phyloP scores from a whole-genome alignment of 805 yeast genomes.

The Candida incommunis region DNA sequence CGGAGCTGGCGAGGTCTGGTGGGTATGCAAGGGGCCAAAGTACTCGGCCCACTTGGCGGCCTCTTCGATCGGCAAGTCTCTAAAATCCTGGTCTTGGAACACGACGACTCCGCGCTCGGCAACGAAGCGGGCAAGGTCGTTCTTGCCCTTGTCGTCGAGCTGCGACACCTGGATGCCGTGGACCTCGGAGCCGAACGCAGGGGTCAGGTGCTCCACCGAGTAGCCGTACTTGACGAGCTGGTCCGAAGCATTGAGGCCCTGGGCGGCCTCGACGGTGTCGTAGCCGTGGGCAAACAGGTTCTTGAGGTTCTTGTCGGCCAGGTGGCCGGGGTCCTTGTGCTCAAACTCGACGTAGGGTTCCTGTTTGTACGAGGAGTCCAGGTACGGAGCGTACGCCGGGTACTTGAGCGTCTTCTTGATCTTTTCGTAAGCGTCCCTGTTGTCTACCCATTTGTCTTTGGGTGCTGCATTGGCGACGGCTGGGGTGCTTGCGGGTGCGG shows the following conservation, averaged over 20 bases:
- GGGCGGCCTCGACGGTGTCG: conserved; percentile 6
- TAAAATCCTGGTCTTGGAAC: conserved; percentile 58
- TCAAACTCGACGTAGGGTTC: conserved; percentile 41
- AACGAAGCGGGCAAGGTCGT: conserved; percentile 54
- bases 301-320: conserved; percentile 45
- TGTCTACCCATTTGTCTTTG: not conserved
- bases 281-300: conserved; percentile 31
- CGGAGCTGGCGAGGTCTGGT: conserved; percentile 66
- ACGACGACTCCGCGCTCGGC: conserved; percentile 64
- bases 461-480: not conserved
- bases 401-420: conserved; percentile 16
- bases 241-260: conserved; percentile 4
- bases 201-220: conserved; percentile 32
- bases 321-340: conserved; percentile 46
- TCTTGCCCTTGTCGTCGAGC: conserved; percentile 39
- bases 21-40: conserved; percentile 60
- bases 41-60: conserved; percentile 38
- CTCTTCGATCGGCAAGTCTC: conserved; percentile 21
- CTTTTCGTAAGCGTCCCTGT: not conserved
- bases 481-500: not conserved
- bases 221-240: conserved; percentile 14
- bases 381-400: conserved; percentile 53
- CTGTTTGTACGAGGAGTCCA: conserved; percentile 46
- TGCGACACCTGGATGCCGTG: conserved; percentile 47
- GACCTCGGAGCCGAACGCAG: conserved; percentile 58